Base-by-base conservation (phyloP, 768 basidiomycete genomes). In the Trametes villosa region DNA sequence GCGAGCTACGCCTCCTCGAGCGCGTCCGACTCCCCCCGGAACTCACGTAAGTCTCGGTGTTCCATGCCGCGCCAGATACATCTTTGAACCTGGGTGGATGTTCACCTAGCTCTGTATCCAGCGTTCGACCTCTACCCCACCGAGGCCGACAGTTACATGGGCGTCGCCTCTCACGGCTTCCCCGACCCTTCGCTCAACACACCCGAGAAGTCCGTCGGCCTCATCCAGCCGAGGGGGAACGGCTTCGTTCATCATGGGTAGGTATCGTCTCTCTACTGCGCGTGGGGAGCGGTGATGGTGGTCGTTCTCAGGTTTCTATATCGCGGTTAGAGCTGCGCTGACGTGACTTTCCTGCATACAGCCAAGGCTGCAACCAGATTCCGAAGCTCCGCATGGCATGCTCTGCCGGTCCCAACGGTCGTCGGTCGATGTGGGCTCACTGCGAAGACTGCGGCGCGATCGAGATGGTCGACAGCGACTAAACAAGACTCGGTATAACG, bases 391-490 rank as follows among this genome's bases (percentile, higher is more conserved):
- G 89, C 64, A 80, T 93, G 59, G 89, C 91, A 33, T 92, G 91
- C 67, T 84, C 89, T 33, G 74, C 89, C 20, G 84, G 88, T 54
- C 74, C 80, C 61, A 84, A 85, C 64, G 91, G 91, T 62, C 84
- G 83, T 71, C 80, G 87, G 58, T 86, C 89, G 18, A 92, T 93
- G 89, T 93, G 91, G 91, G 87, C 86, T 68, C 87, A 89, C 72
- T 93, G 91, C 74, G 91, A 92, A 80, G 82, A 91, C 78, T 93
- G 91, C 72, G 91, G 91, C 74, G 88, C 91, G 59, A 92, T 93
- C 73, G 90, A 90, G 63, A 92, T 92, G 87, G 88, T 93, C 75
- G 88, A 92, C 70, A 81, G 81, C 75, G 87, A 89, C 74, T 88
- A 76, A 67, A 45, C 45, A 60, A 38, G 24, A 26, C 5, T 36